These are phyloP conservation scores for Herpotrichia juniperi DNA, from an alignment of 2,329 filamentous ascomycete genomes.

Conservation along the genomic window DNA sequence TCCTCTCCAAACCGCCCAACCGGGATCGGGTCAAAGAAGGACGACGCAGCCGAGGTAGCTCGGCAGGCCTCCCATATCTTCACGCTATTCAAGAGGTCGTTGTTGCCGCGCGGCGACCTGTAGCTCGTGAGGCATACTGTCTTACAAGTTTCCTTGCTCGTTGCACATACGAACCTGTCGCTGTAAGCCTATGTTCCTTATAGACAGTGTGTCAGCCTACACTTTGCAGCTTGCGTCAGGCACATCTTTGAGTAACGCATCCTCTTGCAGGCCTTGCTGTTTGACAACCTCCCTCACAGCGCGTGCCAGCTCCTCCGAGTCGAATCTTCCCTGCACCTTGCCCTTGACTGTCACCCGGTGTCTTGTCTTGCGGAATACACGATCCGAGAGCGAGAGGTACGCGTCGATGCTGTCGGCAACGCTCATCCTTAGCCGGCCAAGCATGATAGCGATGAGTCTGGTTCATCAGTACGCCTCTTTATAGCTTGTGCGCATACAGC, in stretches of 20 bases:
- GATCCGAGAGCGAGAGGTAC: constrained; percentile 15
- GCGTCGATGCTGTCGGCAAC: constrained; percentile 11
- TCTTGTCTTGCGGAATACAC: constrained; percentile 17
- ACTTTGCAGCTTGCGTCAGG: constrained; percentile 10
- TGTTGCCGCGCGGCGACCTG: constrained; percentile 11
- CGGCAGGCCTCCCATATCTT: constrained; percentile 21
- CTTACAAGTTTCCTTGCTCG: constrained; percentile 12
- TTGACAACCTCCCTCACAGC: constrained; percentile 18
- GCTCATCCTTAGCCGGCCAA: too few species aligned
- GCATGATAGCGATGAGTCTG: too few species aligned
- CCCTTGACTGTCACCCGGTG: constrained; percentile 17
- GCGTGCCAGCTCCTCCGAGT: constrained; percentile 20
- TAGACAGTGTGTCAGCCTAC: too few species aligned
- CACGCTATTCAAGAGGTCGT: constrained; percentile 8
- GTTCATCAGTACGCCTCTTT: too few species aligned
- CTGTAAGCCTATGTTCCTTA: too few species aligned
- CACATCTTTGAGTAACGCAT: constrained; percentile 11
- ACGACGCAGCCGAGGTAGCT: constrained; percentile 37
- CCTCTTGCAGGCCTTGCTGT: constrained; percentile 17
- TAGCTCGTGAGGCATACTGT: constrained; percentile 18
- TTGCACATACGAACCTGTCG: constrained; percentile 20
- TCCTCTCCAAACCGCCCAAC: constrained; percentile 37
- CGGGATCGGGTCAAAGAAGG: constrained; percentile 43
- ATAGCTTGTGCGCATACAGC: too few species aligned
- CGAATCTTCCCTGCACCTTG: constrained; percentile 23